Conservation (phyloP, 495 filamentous ascomycete genomes). For the Sporormia fimetaria region DNA sequence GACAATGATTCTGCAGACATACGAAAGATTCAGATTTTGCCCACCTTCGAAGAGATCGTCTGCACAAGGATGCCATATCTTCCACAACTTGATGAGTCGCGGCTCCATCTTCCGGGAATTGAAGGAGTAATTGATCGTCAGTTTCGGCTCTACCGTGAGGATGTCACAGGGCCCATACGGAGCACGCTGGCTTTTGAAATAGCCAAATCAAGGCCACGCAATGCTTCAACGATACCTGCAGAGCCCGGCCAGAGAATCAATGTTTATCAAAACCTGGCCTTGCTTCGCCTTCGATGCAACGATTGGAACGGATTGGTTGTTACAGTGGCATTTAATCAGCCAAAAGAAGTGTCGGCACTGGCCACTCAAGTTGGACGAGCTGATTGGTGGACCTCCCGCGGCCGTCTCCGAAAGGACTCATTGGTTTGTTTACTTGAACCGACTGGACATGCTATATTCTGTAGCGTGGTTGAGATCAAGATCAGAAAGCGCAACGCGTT, state of each 20-base stretch:
- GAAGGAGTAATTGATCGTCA: slow-evolving; percentile 55
- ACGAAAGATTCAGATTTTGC: slow-evolving; percentile 49
- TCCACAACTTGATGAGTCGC: slow-evolving; percentile 41
- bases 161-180: slow-evolving; percentile 48
- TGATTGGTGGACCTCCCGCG: slow-evolving; percentile 11
- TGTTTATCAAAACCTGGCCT: background rate
- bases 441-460: slow-evolving; percentile 39
- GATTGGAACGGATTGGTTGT: slow-evolving; percentile 42
- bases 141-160: slow-evolving; percentile 57
- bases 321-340: slow-evolving; percentile 27
- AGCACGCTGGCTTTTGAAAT: background rate
- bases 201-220: background rate
- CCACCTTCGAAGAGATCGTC: slow-evolving; percentile 50
- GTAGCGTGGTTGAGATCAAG: slow-evolving; percentile 37
- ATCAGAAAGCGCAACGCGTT: slow-evolving; percentile 2
- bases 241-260: background rate
- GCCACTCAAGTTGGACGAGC: background rate
- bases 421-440: slow-evolving; percentile 19
- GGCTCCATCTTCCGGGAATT: slow-evolving; percentile 48
- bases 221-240: no score
- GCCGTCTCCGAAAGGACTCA: slow-evolving; percentile 8
- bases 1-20: slow-evolving; percentile 57
- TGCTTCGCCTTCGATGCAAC: slow-evolving; percentile 38
- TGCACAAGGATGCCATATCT: slow-evolving; percentile 46
- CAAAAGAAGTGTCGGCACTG: background rate